Base-by-base conservation (phyloP, 495 filamentous ascomycete species). In the Xylaria flabelliformis region DNA sequence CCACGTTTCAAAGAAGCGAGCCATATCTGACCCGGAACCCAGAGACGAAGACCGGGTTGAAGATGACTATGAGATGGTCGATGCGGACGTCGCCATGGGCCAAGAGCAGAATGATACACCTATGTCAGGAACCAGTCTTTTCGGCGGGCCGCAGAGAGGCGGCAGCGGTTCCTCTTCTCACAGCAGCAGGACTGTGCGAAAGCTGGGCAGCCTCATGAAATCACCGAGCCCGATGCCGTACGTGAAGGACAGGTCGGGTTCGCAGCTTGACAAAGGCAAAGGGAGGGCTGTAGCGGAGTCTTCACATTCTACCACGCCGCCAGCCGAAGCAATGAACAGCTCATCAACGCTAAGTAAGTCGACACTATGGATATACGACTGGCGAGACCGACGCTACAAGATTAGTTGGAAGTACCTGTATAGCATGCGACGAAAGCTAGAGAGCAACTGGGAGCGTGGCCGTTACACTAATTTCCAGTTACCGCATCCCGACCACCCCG, bases 391-490 rank as follows among this genome's bases (percentile, higher is more conserved):
- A 24, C 82, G 83, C 46, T 88, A 86, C 61, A 88, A 87, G 71
- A 77, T 96, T 44, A 94, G 92, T 76, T 96, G 92, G 91, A 90
- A 92, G 56, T 91, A 97, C 77, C 85, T 98, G 3, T 99, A 96
- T 80, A 95, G 93, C 71, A 93, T 97, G 83, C 89, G 95, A 58
- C 86, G 90, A 70, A 87, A 91, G 34, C 84, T 99, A 29, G 96
- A 99, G 79, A 90, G 91, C 7, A 98, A 98, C 80, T 99, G 96
- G 96, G 87, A 92, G 53, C 87, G 90, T 41, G 94, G 92, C 29
- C 90, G 89, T 46, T 97, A 85, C 77, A 89, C 86, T 7, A 97
- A 93, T 73, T 98, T 98, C 79, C 93, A 95, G 80, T 86, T 99
- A 8, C 96, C 96, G 3, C 93, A 97, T 71, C 93, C 93, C 0